phyloP scores from a whole-genome alignment of 2,329 filamentous ascomycete genomes.

The Alternaria arborescens region DNA sequence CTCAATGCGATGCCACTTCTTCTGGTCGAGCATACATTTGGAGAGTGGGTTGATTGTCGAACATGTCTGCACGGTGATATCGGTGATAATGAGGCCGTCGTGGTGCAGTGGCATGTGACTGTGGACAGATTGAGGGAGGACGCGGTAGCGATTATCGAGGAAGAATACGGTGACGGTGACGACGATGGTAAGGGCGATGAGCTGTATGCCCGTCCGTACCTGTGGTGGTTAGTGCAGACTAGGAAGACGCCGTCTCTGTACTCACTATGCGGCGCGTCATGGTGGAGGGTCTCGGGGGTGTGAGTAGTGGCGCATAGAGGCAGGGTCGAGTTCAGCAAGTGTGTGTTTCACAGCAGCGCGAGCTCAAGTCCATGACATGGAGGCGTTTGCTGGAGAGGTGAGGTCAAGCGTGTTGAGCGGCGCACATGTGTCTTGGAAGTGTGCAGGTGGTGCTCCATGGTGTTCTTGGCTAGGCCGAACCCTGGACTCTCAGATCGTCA shows the following conservation, averaged over 20 bases:
- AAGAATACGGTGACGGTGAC: conserved; percentile 75
- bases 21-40: conserved; percentile 75
- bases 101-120: conserved; percentile 84
- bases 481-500: conserved; percentile 25
- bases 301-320: conserved; percentile 22
- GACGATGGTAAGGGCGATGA: conserved; percentile 70
- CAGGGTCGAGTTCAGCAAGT: conserved; percentile 13
- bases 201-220: conserved; percentile 75
- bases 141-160: conserved; percentile 87
- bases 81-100: conserved; percentile 83
- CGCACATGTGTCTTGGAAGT: conserved; percentile 2
- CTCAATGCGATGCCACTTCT: conserved; percentile 82
- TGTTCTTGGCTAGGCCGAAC: conserved; percentile 31
- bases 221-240: conserved; percentile 34
- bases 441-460: conserved; percentile 17
- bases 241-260: background rate
- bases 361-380: conserved; percentile 26
- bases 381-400: background rate
- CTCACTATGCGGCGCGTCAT: conserved; percentile 54
- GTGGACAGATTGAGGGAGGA: conserved; percentile 86
- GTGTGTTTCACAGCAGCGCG: conserved; percentile 8
- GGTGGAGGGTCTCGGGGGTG: conserved; percentile 26
- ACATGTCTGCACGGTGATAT: conserved; percentile 81
- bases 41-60: conserved; percentile 77
- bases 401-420: conserved; percentile 4